Evolutionary conservation across 1,284 basidiomycete genomes (phyloP).

Genomic region (Boletellus deceptivus): DNA sequence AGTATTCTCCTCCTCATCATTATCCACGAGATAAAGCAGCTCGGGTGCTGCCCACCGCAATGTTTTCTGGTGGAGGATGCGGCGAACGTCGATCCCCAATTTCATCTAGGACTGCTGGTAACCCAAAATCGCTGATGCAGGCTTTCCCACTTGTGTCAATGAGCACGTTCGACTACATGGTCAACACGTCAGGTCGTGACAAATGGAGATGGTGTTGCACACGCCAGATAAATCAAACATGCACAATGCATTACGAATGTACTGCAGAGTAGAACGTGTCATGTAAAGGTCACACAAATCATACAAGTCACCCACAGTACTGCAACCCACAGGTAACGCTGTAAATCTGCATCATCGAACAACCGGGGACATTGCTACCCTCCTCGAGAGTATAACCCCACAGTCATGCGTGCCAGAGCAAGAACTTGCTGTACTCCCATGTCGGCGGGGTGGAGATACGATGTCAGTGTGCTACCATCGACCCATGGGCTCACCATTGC

Average conservation of each 20-base stretch:
- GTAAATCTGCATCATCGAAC: slow-evolving; percentile 1
- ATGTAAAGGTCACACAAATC: not conserved
- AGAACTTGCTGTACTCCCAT: not conserved
- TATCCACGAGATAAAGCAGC: not conserved
- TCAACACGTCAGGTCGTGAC: not conserved
- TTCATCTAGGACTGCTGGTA: slow-evolving; percentile 14
- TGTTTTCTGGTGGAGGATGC: not conserved
- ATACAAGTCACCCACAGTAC: slow-evolving; percentile 3
- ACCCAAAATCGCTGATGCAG: slow-evolving; percentile 14
- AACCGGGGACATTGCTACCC: not conserved
- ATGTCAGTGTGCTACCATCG: slow-evolving; percentile 10
- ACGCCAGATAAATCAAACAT: slow-evolving; percentile 13
- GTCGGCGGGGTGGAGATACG: slow-evolving; percentile 5
- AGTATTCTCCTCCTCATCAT: not conserved
- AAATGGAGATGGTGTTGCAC: not conserved
- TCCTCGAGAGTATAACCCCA: too few relatives aligned
- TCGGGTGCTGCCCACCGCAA: slow-evolving; percentile 13
- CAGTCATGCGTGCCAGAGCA: slow-evolving; percentile 1
- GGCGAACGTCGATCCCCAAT: not conserved
- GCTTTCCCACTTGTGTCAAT: not conserved
- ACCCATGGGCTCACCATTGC: slow-evolving; percentile 16
- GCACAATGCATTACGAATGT: slow-evolving; percentile 8
- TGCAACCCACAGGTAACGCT: slow-evolving; percentile 11
- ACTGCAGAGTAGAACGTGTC: not conserved
- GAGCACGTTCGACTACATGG: slow-evolving; percentile 14